Conservation (phyloP, 176 grass and related monocot species). For the Rhipidocladum racemiflorum region DNA sequence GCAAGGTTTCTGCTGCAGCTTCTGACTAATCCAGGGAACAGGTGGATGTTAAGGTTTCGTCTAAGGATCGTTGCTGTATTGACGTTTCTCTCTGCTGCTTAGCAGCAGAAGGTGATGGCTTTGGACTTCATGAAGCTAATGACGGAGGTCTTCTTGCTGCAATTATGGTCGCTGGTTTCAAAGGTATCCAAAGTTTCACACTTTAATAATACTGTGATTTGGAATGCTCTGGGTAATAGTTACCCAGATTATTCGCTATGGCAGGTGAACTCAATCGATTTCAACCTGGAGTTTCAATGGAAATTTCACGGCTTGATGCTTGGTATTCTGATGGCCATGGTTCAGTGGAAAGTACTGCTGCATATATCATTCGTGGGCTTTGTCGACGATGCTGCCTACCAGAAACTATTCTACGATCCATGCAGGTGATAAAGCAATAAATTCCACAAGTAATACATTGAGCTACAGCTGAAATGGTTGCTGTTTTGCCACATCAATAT, state of each 20-base stretch:
- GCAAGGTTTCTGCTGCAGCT: background rate
- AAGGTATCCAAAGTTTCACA: conserved; percentile 49
- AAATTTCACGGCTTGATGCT: conserved; percentile 94
- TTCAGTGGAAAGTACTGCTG: conserved; percentile 55
- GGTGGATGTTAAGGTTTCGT: conserved; percentile 62
- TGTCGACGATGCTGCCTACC: conserved; percentile 83
- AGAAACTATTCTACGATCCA: conserved; percentile 87
- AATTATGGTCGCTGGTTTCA: conserved; percentile 83
- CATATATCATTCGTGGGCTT: conserved; percentile 75
- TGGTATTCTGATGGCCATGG: conserved; percentile 80
- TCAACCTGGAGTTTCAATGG: conserved; percentile 88
- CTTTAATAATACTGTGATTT: background rate
- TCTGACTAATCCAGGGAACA: conserved; percentile 38
- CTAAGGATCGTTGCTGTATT: conserved; percentile 79
- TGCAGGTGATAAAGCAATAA: conserved; percentile 61
- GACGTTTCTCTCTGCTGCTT: conserved; percentile 69
- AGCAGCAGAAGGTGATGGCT: conserved; percentile 75
- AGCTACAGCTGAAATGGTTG: background rate
- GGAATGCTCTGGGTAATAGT: background rate
- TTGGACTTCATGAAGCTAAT: conserved; percentile 77
- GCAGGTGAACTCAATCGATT: conserved; percentile 90
- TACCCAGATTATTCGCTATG: conserved; percentile 11
- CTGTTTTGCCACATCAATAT: background rate
- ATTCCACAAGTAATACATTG: background rate
- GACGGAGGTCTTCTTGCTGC: conserved; percentile 90